Base-by-base conservation (phyloP, 2,329 filamentous ascomycete species). In the Fusarium protoensiforme region DNA sequence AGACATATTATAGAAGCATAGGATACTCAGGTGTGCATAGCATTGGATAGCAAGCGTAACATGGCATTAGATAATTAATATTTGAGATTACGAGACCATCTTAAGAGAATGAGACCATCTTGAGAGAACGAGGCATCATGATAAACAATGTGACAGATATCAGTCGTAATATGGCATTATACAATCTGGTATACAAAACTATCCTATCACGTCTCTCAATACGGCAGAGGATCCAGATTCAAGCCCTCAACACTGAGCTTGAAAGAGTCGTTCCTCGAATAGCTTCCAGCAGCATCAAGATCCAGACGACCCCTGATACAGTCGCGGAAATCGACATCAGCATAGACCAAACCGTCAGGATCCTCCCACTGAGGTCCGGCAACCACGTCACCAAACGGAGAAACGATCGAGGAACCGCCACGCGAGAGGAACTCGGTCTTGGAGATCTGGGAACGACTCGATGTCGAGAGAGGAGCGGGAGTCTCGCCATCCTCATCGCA, bases 361-460 rank as follows among this genome's bases (percentile, higher is more conserved):
- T 95, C 92, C 67, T 97, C 93, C 95, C 95, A 98, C 67, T 96
- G 85, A 1, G 95, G 95, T 0, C 93, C 94, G 2, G 90, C 90
- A 2, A 98, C 83, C 0, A 96, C 90, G n/a, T 95, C 89, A 0
- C 95, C 96, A 46, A 92, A 86, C 0, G 95, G 95, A 11, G 90
- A 92, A 29, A 97, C 86, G 73, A 98, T 96, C 77, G 91, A 93
- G 0, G 94, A 96, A 0, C 96, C 96, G 24, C 95, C 95, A 9
- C 92, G 88, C 14, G 87, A 94, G 16, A 92, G 80, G 77, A 90
- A 94, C 13, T 86, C 59, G 3, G 67, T 16, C 18, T 80, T 82
- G n/a, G n/a, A 33, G 33, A 65, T 70, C 29, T 59, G 56, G 7
- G 36, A 46, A 6, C 18, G 58, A 11, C 13, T 35, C 39, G 69